Conservation (phyloP, 257 asterid species). For the Linderniella brevidens region DNA sequence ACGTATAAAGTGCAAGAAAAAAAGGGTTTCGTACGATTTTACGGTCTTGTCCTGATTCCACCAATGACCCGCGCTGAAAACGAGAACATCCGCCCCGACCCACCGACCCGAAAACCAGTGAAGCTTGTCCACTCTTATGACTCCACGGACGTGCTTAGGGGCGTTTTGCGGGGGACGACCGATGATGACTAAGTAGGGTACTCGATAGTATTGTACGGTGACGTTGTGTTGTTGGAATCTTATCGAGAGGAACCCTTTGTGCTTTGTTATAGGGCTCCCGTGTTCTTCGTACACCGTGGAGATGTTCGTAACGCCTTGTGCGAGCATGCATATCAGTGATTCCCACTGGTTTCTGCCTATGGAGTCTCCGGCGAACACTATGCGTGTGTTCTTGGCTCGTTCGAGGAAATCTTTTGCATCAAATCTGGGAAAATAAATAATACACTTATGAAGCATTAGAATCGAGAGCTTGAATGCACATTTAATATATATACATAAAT, state of each 20-base stretch:
- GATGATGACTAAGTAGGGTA: slow-evolving; percentile 49
- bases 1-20: too few species aligned
- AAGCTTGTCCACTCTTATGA: slow-evolving; percentile 46
- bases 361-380: slow-evolving; percentile 90
- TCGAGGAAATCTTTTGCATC: slow-evolving; percentile 45
- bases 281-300: slow-evolving; percentile 46
- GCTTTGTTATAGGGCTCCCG: slow-evolving; percentile 79
- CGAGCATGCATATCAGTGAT: slow-evolving; percentile 70
- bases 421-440: slow-evolving; percentile 21
- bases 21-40: slow-evolving; percentile 26
- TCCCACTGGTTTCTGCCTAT: slow-evolving; percentile 97
- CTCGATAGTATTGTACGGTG: slow-evolving; percentile 68
- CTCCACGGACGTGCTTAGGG: slow-evolving; percentile 43
- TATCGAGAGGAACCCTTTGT: slow-evolving; percentile 70
- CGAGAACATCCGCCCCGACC: slow-evolving; percentile 52
- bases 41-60: slow-evolving; percentile 75
- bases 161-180: slow-evolving; percentile 44
- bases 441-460: too few species aligned
- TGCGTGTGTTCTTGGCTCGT: slow-evolving; percentile 33
- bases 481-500: neutral
- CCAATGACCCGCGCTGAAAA: slow-evolving; percentile 90
- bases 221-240: slow-evolving; percentile 63
- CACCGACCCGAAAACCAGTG: slow-evolving; percentile 63
- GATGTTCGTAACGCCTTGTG: slow-evolving; percentile 46
- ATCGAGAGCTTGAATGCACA: neutral